Percentiles rank a stretch among this genome's conserved stretches.
phyloP scores from a whole-genome alignment of 108 stramenopile species.

The Discostella stelligeroides region DNA sequence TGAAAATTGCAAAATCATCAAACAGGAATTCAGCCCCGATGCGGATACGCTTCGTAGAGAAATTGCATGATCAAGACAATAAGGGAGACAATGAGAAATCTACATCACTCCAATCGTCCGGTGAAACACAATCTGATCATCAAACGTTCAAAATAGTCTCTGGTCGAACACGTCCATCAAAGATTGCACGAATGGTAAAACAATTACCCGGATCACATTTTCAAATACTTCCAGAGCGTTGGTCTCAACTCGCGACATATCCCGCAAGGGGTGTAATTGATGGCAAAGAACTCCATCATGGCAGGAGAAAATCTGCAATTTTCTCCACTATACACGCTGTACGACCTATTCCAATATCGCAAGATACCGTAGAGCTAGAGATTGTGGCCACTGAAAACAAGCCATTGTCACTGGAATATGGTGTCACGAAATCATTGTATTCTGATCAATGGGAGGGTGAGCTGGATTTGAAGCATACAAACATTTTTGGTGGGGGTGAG shows the following conservation, averaged over 20 bases:
- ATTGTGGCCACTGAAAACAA: constrained; percentile 75
- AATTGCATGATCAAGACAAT: constrained; percentile 58
- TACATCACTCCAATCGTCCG: constrained; percentile 8
- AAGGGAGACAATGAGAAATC: constrained; percentile 2
- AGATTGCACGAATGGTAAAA: constrained; percentile 64
- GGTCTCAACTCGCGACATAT: constrained; percentile 35
- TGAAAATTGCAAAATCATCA: constrained; percentile 32
- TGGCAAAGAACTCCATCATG: background rate
- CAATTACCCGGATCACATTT: constrained; percentile 70
- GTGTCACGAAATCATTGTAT: constrained; percentile 76
- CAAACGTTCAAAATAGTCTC: constrained; percentile 58
- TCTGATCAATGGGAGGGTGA: constrained; percentile 73
- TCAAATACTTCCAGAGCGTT: constrained; percentile 36
- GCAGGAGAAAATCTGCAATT: constrained; percentile 33
- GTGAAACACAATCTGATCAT: constrained; percentile 38
- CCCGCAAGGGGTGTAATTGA: constrained; percentile 62
- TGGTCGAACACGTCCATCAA: constrained; percentile 67
- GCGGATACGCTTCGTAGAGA: constrained; percentile 66
- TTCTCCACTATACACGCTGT: constrained; percentile 48
- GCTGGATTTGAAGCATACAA: constrained; percentile 45
- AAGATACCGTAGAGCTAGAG: constrained; percentile 71
- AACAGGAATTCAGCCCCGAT: constrained; percentile 45
- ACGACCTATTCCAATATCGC: constrained; percentile 36
- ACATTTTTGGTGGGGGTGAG: constrained; percentile 84
- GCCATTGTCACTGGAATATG: constrained; percentile 78